phyloP scores from a whole-genome alignment of 2,329 filamentous ascomycete genomes.

The Aureobasidium sp. region DNA sequence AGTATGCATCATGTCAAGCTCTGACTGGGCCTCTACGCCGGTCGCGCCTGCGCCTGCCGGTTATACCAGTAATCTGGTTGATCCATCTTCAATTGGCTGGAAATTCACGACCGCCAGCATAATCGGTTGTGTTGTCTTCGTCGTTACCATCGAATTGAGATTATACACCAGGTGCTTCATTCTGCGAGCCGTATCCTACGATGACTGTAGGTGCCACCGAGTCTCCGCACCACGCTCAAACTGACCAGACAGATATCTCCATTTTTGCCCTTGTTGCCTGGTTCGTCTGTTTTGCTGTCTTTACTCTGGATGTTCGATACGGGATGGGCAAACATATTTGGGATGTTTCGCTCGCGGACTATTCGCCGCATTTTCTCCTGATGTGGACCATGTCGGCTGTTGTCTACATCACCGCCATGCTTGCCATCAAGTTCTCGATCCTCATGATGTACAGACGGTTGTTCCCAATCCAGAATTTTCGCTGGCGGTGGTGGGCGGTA shows the following conservation, averaged over 20 bases:
- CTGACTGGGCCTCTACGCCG: neutral
- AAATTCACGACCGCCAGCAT: neutral
- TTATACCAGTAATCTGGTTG: slow-evolving; percentile 10
- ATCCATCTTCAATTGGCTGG: neutral
- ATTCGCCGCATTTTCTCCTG: neutral
- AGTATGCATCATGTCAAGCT: neutral
- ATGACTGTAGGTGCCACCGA: neutral
- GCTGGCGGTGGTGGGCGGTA: neutral
- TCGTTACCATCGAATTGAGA: neutral
- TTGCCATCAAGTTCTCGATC: neutral
- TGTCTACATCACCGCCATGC: neutral
- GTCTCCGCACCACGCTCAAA: neutral
- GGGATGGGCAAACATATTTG: neutral
- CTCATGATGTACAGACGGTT: neutral
- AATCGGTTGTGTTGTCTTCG: neutral
- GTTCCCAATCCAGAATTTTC: neutral
- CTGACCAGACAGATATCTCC: neutral
- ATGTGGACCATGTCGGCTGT: neutral
- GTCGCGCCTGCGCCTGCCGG: neutral
- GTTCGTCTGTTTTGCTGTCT: neutral
- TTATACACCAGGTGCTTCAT: neutral
- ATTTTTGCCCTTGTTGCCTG: neutral
- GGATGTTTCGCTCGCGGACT: neutral
- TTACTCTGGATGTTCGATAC: neutral
- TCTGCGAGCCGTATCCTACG: neutral